Evolutionary conservation across 73 alveolate species (phyloP).

Genomic region (Tetrahymena elliotti): DNA sequence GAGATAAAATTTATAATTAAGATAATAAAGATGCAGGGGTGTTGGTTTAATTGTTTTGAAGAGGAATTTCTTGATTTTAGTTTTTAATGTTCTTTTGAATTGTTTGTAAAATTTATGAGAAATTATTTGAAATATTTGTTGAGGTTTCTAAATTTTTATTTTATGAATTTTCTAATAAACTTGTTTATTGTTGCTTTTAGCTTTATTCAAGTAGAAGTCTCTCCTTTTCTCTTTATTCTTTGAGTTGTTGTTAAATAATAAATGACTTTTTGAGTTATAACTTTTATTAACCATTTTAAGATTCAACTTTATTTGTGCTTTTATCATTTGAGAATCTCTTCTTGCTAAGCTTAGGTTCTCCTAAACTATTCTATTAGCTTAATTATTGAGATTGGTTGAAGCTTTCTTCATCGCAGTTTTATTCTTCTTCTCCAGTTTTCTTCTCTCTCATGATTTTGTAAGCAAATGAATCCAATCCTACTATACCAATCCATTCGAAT

Average conservation of each 20-base stretch:
- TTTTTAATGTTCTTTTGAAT: not conserved
- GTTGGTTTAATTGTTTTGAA: not conserved
- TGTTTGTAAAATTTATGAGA: not conserved
- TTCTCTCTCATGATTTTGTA: not conserved
- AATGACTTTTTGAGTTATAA: not conserved
- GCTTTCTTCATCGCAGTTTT: not conserved
- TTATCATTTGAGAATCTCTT: not conserved
- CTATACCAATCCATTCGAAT: slow-evolving; percentile 66
- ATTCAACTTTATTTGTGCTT: not conserved
- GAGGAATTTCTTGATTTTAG: not conserved
- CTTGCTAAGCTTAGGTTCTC: not conserved
- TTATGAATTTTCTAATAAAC: not conserved
- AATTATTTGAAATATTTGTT: not conserved
- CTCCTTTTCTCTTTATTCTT: not conserved
- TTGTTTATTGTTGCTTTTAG: not conserved
- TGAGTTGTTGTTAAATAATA: not conserved
- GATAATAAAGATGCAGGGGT: not conserved
- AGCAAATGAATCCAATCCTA: slow-evolving; percentile 40
- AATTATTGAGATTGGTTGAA: not conserved
- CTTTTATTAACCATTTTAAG: not conserved
- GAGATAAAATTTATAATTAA: not conserved
- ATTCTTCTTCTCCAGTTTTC: not conserved
- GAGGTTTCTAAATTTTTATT: not conserved
- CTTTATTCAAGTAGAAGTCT: not conserved
- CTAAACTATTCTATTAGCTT: not conserved